phyloP scores from a whole-genome alignment of 768 basidiomycete species.

The Lanmaoa pseudosensibilis region DNA sequence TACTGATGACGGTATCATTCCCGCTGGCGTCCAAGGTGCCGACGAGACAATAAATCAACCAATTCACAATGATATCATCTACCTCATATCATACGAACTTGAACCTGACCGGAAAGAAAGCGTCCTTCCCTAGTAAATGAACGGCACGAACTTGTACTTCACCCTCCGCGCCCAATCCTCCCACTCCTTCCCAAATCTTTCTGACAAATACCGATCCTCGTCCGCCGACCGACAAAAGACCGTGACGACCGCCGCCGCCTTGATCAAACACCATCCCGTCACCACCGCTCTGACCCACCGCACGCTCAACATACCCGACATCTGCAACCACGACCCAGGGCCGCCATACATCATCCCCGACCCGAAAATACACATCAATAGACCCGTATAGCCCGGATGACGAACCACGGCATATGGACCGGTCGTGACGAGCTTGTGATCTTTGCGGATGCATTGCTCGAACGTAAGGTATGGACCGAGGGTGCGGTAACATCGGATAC shows the following conservation, averaged over 20 bases:
- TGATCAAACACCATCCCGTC: not conserved
- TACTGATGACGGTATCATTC: too few species aligned
- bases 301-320: not conserved
- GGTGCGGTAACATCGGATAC: slow-evolving; percentile 2
- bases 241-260: not conserved
- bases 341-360: not conserved
- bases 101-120: too few species aligned
- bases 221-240: slow-evolving; percentile 19
- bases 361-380: not conserved
- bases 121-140: too few species aligned
- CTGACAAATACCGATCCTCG: slow-evolving; percentile 21
- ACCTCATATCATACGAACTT: too few species aligned
- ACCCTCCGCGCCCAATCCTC: slow-evolving; percentile 18
- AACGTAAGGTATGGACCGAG: slow-evolving; percentile 25
- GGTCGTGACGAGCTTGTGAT: slow-evolving; percentile 25
- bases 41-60: too few species aligned
- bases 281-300: not conserved
- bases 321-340: not conserved
- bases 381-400: slow-evolving; percentile 29
- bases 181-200: slow-evolving; percentile 23
- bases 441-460: slow-evolving; percentile 17
- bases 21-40: too few species aligned
- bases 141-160: not conserved
- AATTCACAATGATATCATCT: too few species aligned
- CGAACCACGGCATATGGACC: slow-evolving; percentile 31